Evolutionary conservation across 208 protist species (phyloP).

Genomic region (Trypanosoma conorhini): DNA sequence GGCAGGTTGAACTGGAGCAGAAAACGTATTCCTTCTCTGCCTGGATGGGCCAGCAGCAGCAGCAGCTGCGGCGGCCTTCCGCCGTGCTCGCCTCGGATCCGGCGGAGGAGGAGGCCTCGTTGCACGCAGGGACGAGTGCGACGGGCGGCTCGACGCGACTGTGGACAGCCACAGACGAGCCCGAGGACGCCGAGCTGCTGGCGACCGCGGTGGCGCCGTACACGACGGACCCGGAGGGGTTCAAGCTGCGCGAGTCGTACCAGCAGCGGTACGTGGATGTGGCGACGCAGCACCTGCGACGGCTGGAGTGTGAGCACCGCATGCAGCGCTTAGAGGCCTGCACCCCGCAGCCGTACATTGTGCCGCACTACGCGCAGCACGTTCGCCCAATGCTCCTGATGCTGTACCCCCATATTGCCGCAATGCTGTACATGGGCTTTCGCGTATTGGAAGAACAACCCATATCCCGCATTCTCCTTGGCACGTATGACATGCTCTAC

Average conservation of each 20-base stretch:
- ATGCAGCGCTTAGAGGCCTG: constrained; percentile 38
- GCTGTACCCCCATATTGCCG: constrained; percentile 65
- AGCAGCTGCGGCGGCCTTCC: not conserved
- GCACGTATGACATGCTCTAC: constrained; percentile 61
- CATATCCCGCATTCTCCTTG: constrained; percentile 51
- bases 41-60: constrained; percentile 32
- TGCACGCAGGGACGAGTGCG: not conserved
- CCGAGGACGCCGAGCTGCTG: constrained; percentile 33
- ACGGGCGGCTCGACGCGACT: not conserved
- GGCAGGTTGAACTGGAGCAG: constrained; percentile 51
- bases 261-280: constrained; percentile 52
- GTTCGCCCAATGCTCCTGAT: constrained; percentile 74
- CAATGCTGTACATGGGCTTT: constrained; percentile 71
- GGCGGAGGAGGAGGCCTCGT: not conserved
- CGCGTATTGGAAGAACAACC: constrained; percentile 69
- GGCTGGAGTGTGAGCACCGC: constrained; percentile 68
- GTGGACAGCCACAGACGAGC: not conserved
- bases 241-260: constrained; percentile 57
- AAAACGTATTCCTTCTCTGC: constrained; percentile 33
- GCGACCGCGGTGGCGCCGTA: constrained; percentile 48
- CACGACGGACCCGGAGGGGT: constrained; percentile 34
- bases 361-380: constrained; percentile 85
- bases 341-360: constrained; percentile 65
- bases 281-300: constrained; percentile 43
- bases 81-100: not conserved